Percentiles rank a stretch among this genome's conserved stretches.
Conservation (phyloP, 768 basidiomycete genomes). For the Lactarius evosmus region DNA sequence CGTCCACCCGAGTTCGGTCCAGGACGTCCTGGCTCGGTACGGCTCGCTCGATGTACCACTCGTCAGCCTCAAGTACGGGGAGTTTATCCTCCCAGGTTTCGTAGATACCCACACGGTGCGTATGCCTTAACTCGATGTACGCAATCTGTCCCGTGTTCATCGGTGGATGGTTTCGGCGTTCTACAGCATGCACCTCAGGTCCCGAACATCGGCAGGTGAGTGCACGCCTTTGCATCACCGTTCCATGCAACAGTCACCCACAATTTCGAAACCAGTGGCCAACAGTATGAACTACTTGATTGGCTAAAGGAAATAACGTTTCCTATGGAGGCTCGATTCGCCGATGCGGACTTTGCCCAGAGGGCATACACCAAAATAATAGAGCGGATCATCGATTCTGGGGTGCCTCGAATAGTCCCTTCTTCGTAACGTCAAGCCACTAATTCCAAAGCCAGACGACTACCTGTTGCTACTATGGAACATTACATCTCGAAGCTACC, state of each 20-base stretch:
- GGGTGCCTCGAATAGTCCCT: conserved; percentile 49
- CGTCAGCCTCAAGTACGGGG: conserved; percentile 41
- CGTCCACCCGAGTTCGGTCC: conserved; percentile 46
- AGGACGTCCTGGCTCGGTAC: conserved; percentile 49
- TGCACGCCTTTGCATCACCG: not conserved
- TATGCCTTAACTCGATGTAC: not conserved
- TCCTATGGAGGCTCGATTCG: conserved; percentile 78
- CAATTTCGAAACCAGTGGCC: conserved; percentile 50
- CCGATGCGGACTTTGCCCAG: conserved; percentile 64
- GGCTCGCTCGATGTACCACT: conserved; percentile 40
- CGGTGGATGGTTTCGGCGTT: not conserved
- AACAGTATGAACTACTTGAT: conserved; percentile 81
- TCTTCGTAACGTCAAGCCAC: not conserved
- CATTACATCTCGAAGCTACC: conserved; percentile 75
- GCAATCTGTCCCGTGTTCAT: not conserved
- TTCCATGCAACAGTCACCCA: conserved; percentile 11
- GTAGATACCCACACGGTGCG: conserved; percentile 89
- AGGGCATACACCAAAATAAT: conserved; percentile 70
- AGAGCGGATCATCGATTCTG: conserved; percentile 62
- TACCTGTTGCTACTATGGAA: conserved; percentile 89
- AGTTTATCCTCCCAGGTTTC: conserved; percentile 84
- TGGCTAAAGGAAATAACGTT: conserved; percentile 88
- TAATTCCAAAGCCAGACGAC: conserved; percentile 60
- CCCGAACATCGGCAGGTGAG: conserved; percentile 65
- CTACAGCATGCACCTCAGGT: conserved; percentile 78